Base-by-base conservation (phyloP, 768 basidiomycete genomes). In the Dentipellis fragilis region DNA sequence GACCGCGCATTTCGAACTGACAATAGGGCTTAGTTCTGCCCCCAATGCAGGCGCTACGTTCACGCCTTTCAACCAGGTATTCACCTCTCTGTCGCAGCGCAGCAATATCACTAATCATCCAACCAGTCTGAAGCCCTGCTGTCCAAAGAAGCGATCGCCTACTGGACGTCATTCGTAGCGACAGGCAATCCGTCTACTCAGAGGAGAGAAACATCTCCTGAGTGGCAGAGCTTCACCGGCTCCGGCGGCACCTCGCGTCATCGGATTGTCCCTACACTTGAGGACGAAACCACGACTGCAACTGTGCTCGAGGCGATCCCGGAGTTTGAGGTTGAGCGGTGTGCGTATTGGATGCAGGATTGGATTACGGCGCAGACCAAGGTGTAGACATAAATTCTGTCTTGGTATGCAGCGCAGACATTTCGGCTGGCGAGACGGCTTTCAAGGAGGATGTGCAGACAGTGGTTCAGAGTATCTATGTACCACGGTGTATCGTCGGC, bases 121-220 rank as follows among this genome's bases (percentile, higher is more conserved):
- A n/a, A n/a, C n/a, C 38, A 74, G 71, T 74, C 72, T 46, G 74
- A 76, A 62, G 54, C 64, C 8, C 58, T 58, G 6, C 64, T 76
- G 3, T 69, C 74, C 10, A 56, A 62, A 47, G 72, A 75, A 59
- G 72, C 72, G 10, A 74, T 76, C 36, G 67, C 66, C 9, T 75
- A 71, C 58, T 76, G 75, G 75, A 73, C 74, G n/a, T 74, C 73
- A 1, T 75, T 75, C 57, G 67, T 63, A 1, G 62, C 66, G 3
- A 17, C 49, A 4, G 61, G 54, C 9, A 45, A 64, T 35, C 65
- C 65, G 2, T 61, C 65, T 9, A 50, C 51, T 12, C 56, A 54
- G 19, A 1, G 48, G 3, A 6, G 6, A 5, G 11, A 14, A 9
- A 19, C n/a, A 16, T 45, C 42, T 8, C 42, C 42, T 16, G 42